A percentile compares a stretch with the other conserved stretches of the same genome.
phyloP scores from a whole-genome alignment of 2,329 filamentous ascomycete genomes.

The Balansia obtecta region DNA sequence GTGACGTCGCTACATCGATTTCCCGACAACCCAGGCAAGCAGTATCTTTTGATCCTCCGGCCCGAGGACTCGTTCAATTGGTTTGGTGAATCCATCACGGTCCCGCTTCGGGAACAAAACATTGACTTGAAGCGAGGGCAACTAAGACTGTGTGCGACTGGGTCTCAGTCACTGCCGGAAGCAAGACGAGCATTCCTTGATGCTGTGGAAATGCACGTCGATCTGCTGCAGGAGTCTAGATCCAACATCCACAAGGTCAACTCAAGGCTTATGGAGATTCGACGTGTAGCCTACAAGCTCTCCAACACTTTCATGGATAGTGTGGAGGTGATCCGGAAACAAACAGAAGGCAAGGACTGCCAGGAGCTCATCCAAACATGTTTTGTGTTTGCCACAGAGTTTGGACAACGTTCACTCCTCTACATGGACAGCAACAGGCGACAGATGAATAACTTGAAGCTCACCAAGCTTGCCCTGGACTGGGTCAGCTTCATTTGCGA shows the following conservation, averaged over 20 bases:
- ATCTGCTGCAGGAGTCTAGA: conserved; percentile 80
- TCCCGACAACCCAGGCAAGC: conserved; percentile 63
- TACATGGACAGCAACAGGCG: conserved; percentile 94
- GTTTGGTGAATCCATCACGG: conserved; percentile 64
- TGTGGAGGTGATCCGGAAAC: conserved; percentile 80
- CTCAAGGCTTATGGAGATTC: conserved; percentile 80
- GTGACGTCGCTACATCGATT: conserved; percentile 45
- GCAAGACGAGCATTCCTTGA: conserved; percentile 70
- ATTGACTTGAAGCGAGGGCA: conserved; percentile 81
- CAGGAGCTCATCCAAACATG: conserved; percentile 96
- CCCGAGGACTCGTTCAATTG: conserved; percentile 70
- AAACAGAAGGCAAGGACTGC: conserved; percentile 73
- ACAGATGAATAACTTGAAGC: conserved; percentile 93
- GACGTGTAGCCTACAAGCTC: conserved; percentile 89
- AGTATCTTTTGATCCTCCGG: conserved; percentile 70
- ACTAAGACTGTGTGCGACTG: conserved; percentile 77
- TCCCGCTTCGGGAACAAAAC: conserved; percentile 62
- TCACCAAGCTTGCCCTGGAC: conserved; percentile 85
- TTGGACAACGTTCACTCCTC: conserved; percentile 84
- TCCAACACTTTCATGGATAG: conserved; percentile 99
- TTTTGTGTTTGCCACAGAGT: conserved; percentile 98
- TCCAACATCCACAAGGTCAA: conserved; percentile 92
- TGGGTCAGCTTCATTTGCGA: conserved; percentile 98
- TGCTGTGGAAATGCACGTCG: conserved; percentile 70
- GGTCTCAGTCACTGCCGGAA: conserved; percentile 65